phyloP scores from a whole-genome alignment of 2,329 filamentous ascomycete species.

The Monosporascus sp. region DNA sequence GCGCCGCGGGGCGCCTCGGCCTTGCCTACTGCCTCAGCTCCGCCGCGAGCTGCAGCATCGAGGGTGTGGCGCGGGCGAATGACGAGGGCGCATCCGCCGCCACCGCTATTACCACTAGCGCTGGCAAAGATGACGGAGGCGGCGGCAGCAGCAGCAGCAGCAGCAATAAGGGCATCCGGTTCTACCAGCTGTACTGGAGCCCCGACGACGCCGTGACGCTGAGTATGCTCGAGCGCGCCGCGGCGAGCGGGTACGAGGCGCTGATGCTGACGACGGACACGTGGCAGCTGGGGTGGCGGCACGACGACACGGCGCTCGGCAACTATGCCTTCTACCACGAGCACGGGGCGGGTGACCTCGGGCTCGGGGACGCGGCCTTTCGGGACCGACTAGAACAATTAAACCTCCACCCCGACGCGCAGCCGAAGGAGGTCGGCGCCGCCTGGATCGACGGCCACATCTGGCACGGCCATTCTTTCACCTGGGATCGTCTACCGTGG shows the following conservation, averaged over 20 bases:
- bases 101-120: not conserved
- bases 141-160: not conserved
- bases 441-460: constrained; percentile 59
- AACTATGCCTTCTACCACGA: constrained; percentile 63
- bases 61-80: constrained; percentile 53
- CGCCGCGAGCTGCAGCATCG: constrained; percentile 51
- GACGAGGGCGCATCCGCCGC: constrained; percentile 29
- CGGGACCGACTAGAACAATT: constrained; percentile 43
- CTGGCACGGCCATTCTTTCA: constrained; percentile 58
- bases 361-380: constrained; percentile 56
- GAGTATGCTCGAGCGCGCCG: constrained; percentile 51
- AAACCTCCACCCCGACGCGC: constrained; percentile 47
- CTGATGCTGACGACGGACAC: constrained; percentile 60
- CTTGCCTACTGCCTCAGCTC: constrained; percentile 57
- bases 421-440: constrained; percentile 49
- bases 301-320: constrained; percentile 49
- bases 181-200: constrained; percentile 61
- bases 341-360: constrained; percentile 50
- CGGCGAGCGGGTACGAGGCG: constrained; percentile 48
- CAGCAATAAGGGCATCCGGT: constrained; percentile 35
- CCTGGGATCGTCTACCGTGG: constrained; percentile 61
- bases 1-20: constrained; percentile 53
- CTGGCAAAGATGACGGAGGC: not conserved
- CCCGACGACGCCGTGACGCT: constrained; percentile 57
- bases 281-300: constrained; percentile 59